Percentiles rank a stretch among this genome's conserved stretches.
phyloP scores from a whole-genome alignment of 257 asterid species.

The Solanum microdontum region DNA sequence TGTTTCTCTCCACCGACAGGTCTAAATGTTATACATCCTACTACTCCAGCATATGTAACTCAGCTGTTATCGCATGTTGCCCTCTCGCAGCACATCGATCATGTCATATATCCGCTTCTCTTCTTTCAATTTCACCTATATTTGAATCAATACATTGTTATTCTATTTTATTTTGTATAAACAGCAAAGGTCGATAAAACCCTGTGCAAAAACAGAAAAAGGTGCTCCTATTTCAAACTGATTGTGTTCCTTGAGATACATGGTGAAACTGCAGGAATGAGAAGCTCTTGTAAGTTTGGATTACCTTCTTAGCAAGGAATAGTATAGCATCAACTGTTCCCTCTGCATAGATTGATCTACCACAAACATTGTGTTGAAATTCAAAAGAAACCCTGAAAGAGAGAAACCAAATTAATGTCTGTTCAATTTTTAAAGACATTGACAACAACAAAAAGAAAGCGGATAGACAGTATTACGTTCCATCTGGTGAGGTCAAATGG shows the following conservation, averaged over 20 bases:
- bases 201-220: not conserved
- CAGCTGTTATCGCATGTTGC: slow-evolving; percentile 60
- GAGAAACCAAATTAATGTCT: not conserved
- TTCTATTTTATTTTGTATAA: not conserved
- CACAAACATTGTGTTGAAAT: slow-evolving; percentile 95
- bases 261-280: not conserved
- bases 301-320: slow-evolving; percentile 84
- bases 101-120: slow-evolving; percentile 67
- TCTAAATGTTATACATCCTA: not conserved
- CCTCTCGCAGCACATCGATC: slow-evolving; percentile 92
- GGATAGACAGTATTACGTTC: slow-evolving; percentile 38
- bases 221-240: not conserved
- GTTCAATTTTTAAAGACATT: not conserved
- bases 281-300: not conserved
- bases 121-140: slow-evolving; percentile 60
- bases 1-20: not conserved
- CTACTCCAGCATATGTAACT: not conserved
- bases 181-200: not conserved
- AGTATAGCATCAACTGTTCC: slow-evolving; percentile 92
- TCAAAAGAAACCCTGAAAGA: slow-evolving; percentile 70
- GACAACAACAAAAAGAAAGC: not conserved
- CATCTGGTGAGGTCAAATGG: slow-evolving; percentile 81
- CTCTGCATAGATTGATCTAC: slow-evolving; percentile 96
- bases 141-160: not conserved
- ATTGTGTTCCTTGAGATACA: not conserved